Conservation (phyloP, 2,329 filamentous ascomycete species). For the Nannizzia gypsea region DNA sequence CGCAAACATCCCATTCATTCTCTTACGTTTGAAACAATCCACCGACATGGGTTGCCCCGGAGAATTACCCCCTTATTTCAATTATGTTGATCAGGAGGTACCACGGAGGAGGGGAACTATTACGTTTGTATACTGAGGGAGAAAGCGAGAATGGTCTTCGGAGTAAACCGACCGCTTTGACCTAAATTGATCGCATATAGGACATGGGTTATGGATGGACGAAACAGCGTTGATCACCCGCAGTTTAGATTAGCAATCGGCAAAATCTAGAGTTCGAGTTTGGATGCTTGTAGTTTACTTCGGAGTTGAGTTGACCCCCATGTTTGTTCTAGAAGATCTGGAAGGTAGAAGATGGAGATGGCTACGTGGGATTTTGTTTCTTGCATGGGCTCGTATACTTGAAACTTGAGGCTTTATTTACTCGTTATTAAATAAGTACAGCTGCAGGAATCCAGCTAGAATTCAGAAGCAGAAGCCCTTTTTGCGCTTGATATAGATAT, state of each 20-base stretch:
- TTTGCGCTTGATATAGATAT: not conserved
- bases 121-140: not conserved
- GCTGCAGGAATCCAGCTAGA: not conserved
- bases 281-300: not conserved
- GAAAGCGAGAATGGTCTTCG: no score
- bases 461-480: not conserved
- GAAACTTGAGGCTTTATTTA: not conserved
- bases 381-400: slow-evolving; percentile 1
- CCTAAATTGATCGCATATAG: not conserved
- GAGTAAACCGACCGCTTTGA: not conserved
- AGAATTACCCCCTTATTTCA: not conserved
- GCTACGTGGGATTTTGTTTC: not conserved
- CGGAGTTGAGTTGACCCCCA: no score
- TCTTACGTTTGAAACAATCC: not conserved
- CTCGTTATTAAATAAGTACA: not conserved
- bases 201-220: not conserved
- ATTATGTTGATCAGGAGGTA: not conserved
- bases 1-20: not conserved
- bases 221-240: not conserved
- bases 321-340: not conserved
- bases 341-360: not conserved
- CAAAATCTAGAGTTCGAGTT: not conserved
- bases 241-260: not conserved
- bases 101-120: not conserved
- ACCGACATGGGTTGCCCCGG: not conserved